phyloP scores from a whole-genome alignment of 768 basidiomycete genomes.

The Amanita thiersii region DNA sequence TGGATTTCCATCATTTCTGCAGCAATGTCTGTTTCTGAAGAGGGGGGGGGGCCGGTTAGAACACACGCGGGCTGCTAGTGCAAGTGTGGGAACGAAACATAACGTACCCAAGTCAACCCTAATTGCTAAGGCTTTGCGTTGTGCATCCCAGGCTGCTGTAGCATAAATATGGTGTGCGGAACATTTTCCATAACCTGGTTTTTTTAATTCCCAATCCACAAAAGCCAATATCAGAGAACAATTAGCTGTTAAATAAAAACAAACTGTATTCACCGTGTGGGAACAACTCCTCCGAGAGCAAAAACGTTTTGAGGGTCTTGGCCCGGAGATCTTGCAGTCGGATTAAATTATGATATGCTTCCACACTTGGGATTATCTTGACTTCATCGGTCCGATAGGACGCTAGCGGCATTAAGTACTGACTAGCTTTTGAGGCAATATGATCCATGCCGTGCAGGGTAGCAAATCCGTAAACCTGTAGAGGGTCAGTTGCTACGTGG shows the following conservation, averaged over 20 bases:
- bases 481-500: slow-evolving; percentile 39
- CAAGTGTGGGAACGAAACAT: background rate
- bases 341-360: slow-evolving; percentile 57
- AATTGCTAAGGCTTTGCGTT: slow-evolving; percentile 33
- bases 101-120: slow-evolving; percentile 46
- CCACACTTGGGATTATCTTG: slow-evolving; percentile 42
- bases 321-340: slow-evolving; percentile 52
- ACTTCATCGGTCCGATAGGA: slow-evolving; percentile 45
- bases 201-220: no score
- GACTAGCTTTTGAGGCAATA: slow-evolving; percentile 50
- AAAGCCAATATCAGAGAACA: slow-evolving; percentile 6
- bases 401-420: slow-evolving; percentile 50
- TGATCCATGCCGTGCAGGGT: slow-evolving; percentile 29
- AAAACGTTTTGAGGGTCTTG: slow-evolving; percentile 38
- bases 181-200: slow-evolving; percentile 58
- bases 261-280: slow-evolving; percentile 42
- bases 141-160: slow-evolving; percentile 40
- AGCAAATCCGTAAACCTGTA: slow-evolving; percentile 59
- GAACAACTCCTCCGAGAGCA: slow-evolving; percentile 57
- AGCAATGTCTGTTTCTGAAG: slow-evolving; percentile 54
- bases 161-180: slow-evolving; percentile 39
- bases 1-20: slow-evolving; percentile 54
- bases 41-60: no score
- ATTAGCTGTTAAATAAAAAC: slow-evolving; percentile 1
- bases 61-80: slow-evolving; percentile 3